Percentiles rank a stretch among this genome's conserved stretches.
Evolutionary conservation across 2,329 filamentous ascomycete species (phyloP).

Genomic region (Sporothrix curviconia): DNA sequence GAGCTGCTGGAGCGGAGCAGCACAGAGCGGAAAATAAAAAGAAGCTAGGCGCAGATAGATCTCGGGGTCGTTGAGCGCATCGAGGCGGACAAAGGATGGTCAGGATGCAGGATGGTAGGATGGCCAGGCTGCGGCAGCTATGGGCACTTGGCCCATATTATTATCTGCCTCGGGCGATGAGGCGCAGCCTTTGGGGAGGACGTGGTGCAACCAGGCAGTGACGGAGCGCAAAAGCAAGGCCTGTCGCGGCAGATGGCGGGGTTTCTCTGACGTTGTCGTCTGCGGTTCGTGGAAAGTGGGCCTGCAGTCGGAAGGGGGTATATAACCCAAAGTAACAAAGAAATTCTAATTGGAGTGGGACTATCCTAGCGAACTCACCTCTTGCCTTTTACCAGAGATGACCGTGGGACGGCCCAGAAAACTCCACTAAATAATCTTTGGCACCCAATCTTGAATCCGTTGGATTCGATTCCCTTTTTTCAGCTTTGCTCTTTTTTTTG

Average conservation of each 20-base stretch:
- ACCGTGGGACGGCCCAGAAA: conserved; percentile 22
- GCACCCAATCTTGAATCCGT: conserved; percentile 19
- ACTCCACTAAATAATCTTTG: conserved; percentile 23
- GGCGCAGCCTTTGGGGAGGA: not conserved
- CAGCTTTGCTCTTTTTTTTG: not conserved
- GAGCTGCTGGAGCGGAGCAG: not conserved
- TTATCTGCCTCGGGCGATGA: not conserved
- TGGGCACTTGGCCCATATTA: not conserved
- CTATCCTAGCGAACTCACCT: conserved; percentile 24
- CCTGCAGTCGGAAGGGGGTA: not conserved
- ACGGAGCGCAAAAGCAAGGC: not conserved
- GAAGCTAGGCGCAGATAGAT: not conserved
- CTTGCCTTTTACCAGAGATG: conserved; percentile 25
- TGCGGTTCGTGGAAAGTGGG: conserved; percentile 17
- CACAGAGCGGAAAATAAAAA: not conserved
- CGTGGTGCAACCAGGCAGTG: not conserved
- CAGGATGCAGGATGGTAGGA: not conserved
- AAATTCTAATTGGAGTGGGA: conserved; percentile 21
- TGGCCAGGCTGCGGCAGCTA: not conserved
- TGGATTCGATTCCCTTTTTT: conserved; percentile 16
- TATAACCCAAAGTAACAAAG: conserved; percentile 16
- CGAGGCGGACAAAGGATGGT: not conserved
- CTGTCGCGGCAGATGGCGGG: conserved; percentile 3
- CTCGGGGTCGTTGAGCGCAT: not conserved
- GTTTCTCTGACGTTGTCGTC: not conserved